These are phyloP conservation scores for Miscanthus lutarioriparius DNA, from an alignment of 176 grass and related monocot species.

Conservation along the genomic window DNA sequence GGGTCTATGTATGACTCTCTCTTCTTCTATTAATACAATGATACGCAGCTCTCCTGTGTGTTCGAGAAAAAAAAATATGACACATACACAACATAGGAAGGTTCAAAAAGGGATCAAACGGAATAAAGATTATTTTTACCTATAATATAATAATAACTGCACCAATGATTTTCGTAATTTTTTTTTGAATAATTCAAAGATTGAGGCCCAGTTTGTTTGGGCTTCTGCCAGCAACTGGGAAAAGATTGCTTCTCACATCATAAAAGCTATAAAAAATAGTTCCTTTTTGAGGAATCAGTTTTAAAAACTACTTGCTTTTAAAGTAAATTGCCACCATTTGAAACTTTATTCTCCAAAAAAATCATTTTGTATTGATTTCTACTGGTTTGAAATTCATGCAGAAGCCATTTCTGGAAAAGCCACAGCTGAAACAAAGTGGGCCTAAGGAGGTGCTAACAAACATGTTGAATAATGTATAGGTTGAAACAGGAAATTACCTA, in stretches of 20 bases:
- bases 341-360: not conserved
- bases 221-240: not conserved
- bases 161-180: not conserved
- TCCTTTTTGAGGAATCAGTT: not conserved
- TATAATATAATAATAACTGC: slow-evolving; percentile 6
- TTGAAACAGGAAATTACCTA: slow-evolving; percentile 56
- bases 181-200: no score
- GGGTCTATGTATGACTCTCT: no score
- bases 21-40: no score
- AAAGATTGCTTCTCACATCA: not conserved
- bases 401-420: not conserved
- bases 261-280: not conserved
- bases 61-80: no score
- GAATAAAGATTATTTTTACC: slow-evolving; percentile 12
- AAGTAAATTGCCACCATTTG: not conserved
- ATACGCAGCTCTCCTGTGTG: no score
- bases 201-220: not conserved
- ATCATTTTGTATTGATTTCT: not conserved
- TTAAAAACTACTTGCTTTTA: not conserved
- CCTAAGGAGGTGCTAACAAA: slow-evolving; percentile 21
- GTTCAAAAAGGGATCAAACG: not conserved
- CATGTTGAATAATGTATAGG: slow-evolving; percentile 9
- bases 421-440: not conserved
- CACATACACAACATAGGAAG: not conserved
- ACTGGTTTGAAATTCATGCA: not conserved